Evolutionary conservation across 192 early-diverging fungal genomes (phyloP).

Genomic region (Pilobolus umbonatus): DNA sequence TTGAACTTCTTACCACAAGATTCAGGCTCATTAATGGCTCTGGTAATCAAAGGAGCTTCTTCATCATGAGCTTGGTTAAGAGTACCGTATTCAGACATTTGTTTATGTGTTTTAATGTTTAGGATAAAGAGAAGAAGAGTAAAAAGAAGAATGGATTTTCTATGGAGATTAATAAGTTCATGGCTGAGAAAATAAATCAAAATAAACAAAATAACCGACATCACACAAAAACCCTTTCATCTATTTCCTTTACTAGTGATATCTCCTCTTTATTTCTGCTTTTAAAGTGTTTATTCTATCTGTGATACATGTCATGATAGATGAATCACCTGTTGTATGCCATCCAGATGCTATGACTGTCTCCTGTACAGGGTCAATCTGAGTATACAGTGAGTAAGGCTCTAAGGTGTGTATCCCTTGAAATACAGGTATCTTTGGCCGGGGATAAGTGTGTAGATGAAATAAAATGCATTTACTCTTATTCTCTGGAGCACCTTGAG

Average conservation of each 20-base stretch:
- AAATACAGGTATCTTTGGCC: slow-evolving; percentile 37
- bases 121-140: slow-evolving; percentile 2
- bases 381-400: not conserved
- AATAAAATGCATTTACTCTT: slow-evolving; percentile 21
- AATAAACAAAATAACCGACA: no score
- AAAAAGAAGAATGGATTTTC: slow-evolving; percentile 7
- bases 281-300: no score
- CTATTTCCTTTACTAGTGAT: no score
- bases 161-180: no score
- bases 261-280: no score
- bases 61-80: slow-evolving; percentile 24
- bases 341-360: slow-evolving; percentile 32
- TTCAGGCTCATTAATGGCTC: not conserved
- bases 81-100: slow-evolving; percentile 33
- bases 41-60: slow-evolving; percentile 24
- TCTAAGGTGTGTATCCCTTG: slow-evolving; percentile 17
- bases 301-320: no score
- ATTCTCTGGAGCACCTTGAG: not conserved
- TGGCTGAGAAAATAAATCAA: no score
- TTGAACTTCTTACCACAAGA: slow-evolving; percentile 20
- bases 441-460: slow-evolving; percentile 21
- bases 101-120: no score
- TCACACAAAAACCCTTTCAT: no score
- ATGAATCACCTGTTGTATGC: slow-evolving; percentile 1
- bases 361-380: slow-evolving; percentile 43